Evolutionary conservation across 108 stramenopile species (phyloP), one percentile per base, ranked within the genome.

Genomic region (Nitzschia putrida): DNA sequence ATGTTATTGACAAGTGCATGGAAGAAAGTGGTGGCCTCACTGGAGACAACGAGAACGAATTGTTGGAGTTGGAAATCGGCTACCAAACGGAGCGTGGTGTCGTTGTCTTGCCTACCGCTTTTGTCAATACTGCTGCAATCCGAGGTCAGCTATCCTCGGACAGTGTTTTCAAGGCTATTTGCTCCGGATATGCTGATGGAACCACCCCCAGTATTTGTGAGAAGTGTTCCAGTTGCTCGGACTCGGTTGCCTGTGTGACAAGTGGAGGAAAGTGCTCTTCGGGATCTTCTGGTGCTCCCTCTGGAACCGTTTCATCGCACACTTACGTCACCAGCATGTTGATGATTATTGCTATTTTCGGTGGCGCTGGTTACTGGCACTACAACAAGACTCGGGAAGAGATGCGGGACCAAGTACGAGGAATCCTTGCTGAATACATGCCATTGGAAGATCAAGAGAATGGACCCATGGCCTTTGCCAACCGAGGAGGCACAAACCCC

Each of bases 361-460:
- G 85, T 13, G 85, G 76, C 49, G 88, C 63, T 37, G 93, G 92
- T 0, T 90, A 81, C 73, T 79, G 82, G 71, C 89, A 95, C 74
- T 93, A 85, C 75, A 80, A 84, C 60, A 78, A 82, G 70, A 88
- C 92, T 63, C 92, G 89, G 59, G 71, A 78, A 21, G 81, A 90
- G 66, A 92, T 95, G 91, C 77, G 93, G 66, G 91, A 88, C 58
- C 92, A 96, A 83, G 95, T 97, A 14, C 87, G 94, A 58, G 89
- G 90, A 21, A 97, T 97, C 39, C 76, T 97, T 63, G 95, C 96
- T 3, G 96, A 97, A 66, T 97, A 97, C 74, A 95, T 95, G 94
- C 96, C 96, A 16, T 79, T 97, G 16, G 93, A 97, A 51, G 94
- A 93, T 42, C 66, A 68, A 45, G 68, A 20, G 13, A 16, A 4